Evolutionary conservation across 805 yeast genomes (phyloP).

Genomic region (Candida andamanensis): DNA sequence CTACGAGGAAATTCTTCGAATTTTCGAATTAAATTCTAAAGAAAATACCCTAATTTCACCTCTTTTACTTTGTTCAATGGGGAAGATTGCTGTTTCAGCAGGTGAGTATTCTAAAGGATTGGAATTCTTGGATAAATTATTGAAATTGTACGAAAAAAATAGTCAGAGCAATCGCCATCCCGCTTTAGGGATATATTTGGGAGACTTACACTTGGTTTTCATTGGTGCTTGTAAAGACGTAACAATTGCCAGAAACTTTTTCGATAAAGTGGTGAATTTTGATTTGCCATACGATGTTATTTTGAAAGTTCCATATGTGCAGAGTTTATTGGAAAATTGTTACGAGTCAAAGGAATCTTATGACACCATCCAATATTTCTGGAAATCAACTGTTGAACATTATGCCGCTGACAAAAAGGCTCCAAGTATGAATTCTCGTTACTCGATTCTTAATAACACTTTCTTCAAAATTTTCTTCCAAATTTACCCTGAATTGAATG

Average conservation of each 20-base stretch:
- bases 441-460: slow-evolving; percentile 65
- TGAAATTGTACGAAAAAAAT: slow-evolving; percentile 41
- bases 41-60: slow-evolving; percentile 28
- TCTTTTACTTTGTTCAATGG: slow-evolving; percentile 64
- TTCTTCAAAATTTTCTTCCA: slow-evolving; percentile 67
- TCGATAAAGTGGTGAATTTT: slow-evolving; percentile 62
- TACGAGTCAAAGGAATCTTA: slow-evolving; percentile 54
- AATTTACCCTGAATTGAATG: slow-evolving; percentile 45
- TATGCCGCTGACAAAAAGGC: slow-evolving; percentile 35
- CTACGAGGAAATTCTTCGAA: slow-evolving; percentile 54
- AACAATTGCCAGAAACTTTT: slow-evolving; percentile 65
- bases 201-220: slow-evolving; percentile 72
- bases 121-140: slow-evolving; percentile 55
- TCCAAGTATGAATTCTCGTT: slow-evolving; percentile 49
- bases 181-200: slow-evolving; percentile 25
- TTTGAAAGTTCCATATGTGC: slow-evolving; percentile 69
- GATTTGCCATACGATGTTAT: slow-evolving; percentile 70
- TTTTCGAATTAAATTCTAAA: slow-evolving; percentile 44
- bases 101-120: slow-evolving; percentile 64
- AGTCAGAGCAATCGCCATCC: too few species aligned
- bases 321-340: slow-evolving; percentile 56
- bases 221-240: slow-evolving; percentile 75
- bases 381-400: slow-evolving; percentile 57
- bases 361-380: slow-evolving; percentile 53
- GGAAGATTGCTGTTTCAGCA: slow-evolving; percentile 63